Conservation (phyloP, 305 asterid genomes). For the Fraxinus dipetala region DNA sequence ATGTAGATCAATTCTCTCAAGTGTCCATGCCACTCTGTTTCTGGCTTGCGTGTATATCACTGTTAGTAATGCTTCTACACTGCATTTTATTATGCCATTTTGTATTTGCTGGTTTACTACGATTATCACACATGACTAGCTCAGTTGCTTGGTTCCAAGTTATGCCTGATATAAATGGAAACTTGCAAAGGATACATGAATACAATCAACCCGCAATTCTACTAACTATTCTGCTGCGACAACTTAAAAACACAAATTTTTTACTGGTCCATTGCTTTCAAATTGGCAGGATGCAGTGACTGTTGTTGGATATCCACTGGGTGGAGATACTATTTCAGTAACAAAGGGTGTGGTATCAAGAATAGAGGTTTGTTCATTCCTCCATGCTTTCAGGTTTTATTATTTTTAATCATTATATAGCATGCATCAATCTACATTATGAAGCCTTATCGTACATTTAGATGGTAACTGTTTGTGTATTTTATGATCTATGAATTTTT, state of each 20-base stretch:
- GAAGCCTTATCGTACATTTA: conserved; percentile 14
- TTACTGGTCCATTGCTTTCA: conserved; percentile 16
- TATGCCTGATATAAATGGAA: conserved; percentile 2
- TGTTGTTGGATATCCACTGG: conserved; percentile 94
- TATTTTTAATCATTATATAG: not conserved
- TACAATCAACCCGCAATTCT: not conserved
- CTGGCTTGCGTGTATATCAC: conserved; percentile 1
- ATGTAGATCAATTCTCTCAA: conserved; percentile 3
- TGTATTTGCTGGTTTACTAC: not conserved
- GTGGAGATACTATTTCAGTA: conserved; percentile 95
- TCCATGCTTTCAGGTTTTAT: conserved; percentile 12
- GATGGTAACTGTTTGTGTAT: not conserved
- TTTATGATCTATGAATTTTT: not conserved
- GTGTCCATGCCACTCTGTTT: not conserved
- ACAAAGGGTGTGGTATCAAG: conserved; percentile 94
- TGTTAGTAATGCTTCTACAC: not conserved
- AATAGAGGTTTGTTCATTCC: conserved; percentile 65
- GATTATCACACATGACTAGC: conserved; percentile 12
- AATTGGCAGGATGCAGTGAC: conserved; percentile 77
- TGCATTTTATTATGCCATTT: not conserved
- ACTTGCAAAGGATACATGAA: conserved; percentile 8
- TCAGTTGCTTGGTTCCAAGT: conserved; percentile 11
- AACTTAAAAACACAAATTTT: not conserved
- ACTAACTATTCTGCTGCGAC: conserved; percentile 6
- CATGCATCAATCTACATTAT: not conserved